Evolutionary conservation across 495 filamentous ascomycete genomes (phyloP).

Genomic region (Amphirosellinia nigrospora): DNA sequence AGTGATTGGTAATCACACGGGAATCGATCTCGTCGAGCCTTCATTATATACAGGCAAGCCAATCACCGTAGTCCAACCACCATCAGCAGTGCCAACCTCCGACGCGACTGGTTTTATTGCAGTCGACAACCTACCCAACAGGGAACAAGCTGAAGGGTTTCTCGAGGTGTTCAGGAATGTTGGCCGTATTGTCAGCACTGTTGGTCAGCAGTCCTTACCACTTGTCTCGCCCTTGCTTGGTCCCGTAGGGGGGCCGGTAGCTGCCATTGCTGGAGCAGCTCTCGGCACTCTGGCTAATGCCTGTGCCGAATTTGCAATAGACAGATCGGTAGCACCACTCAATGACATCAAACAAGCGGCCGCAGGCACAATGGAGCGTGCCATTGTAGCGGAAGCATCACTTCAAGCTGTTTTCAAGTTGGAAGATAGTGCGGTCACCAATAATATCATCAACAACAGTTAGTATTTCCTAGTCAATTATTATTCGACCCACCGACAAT

Average conservation of each 20-base stretch:
- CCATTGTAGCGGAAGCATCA: conserved; percentile 33
- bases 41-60: conserved; percentile 2
- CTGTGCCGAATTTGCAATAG: conserved; percentile 31
- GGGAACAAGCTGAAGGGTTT: neutral
- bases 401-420: conserved; percentile 32
- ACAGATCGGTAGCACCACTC: neutral
- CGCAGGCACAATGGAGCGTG: conserved; percentile 27
- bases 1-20: neutral
- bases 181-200: neutral
- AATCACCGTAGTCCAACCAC: neutral
- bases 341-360: neutral
- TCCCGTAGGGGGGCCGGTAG: conserved; percentile 34
- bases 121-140: neutral
- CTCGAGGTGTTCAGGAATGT: neutral
- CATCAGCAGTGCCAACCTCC: neutral
- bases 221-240: conserved; percentile 32
- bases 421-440: conserved; percentile 4
- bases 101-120: neutral
- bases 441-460: conserved; percentile 26
- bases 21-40: conserved; percentile 30
- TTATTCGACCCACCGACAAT: too few relatives aligned
- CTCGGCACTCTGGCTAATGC: conserved; percentile 34
- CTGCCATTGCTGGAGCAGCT: conserved; percentile 29
- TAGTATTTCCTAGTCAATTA: too few relatives aligned
- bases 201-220: neutral